Conservation (phyloP, 163 green algal genomes). For the Chloromonas sp. region DNA sequence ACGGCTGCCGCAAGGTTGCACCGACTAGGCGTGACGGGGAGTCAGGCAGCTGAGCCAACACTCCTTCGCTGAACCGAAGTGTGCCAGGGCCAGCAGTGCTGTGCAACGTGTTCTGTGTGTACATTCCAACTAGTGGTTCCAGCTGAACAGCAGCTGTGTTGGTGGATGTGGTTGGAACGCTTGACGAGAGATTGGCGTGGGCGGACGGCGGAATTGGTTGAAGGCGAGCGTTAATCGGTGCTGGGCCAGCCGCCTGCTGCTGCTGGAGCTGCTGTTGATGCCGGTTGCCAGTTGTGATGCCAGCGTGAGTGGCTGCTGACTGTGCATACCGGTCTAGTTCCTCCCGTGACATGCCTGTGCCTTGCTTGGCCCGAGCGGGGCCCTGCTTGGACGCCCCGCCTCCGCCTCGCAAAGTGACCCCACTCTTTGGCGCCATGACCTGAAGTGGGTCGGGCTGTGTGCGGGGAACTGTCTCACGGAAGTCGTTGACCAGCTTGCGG, state of each 20-base stretch:
- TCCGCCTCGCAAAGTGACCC: constrained; percentile 18
- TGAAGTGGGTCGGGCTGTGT: constrained; percentile 39
- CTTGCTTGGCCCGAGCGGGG: constrained; percentile 2
- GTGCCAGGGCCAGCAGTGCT: background rate
- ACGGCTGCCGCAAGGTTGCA: background rate
- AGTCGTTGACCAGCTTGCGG: constrained; percentile 18
- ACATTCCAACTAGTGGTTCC: too few species aligned
- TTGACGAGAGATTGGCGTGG: background rate
- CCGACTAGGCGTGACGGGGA: background rate
- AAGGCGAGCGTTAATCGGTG: background rate
- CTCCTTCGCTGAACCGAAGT: background rate
- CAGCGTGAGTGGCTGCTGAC: constrained; percentile 4
- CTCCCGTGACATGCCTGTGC: constrained; percentile 10
- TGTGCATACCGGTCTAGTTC: constrained; percentile 11
- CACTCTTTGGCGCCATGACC: constrained; percentile 16
- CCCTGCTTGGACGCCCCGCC: constrained; percentile 20
- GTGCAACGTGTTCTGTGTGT: background rate
- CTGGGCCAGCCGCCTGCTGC: background rate
- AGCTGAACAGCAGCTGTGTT: background rate
- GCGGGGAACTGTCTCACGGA: constrained; percentile 15
- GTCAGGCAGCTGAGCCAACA: background rate
- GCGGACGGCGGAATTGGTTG: background rate
- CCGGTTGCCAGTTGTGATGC: too few species aligned
- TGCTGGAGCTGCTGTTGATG: constrained; percentile 8
- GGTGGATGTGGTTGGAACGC: background rate